Percentiles rank a stretch among this genome's conserved stretches.
phyloP scores from a whole-genome alignment of 495 filamentous ascomycete species.

The Penicillium pulvis region DNA sequence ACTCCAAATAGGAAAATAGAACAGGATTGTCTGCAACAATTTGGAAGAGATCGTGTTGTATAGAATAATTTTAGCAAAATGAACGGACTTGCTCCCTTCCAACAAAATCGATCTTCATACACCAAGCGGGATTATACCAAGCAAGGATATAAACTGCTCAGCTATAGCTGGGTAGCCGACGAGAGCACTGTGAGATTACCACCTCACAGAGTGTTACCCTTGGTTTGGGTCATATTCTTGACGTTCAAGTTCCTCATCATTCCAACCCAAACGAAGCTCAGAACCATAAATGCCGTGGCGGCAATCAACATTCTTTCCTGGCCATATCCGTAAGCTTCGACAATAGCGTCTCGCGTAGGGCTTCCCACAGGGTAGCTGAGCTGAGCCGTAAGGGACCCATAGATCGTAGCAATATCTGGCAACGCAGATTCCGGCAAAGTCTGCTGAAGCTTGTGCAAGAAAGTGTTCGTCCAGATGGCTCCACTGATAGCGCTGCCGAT shows the following conservation, averaged over 20 bases:
- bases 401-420: slow-evolving; percentile 50
- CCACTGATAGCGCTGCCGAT: slow-evolving; percentile 61
- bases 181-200: too few relatives aligned
- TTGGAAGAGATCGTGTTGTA: too few relatives aligned
- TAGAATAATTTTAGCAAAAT: too few relatives aligned
- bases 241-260: slow-evolving; percentile 60
- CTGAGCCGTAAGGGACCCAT: slow-evolving; percentile 52
- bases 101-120: too few relatives aligned
- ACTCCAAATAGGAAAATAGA: too few relatives aligned
- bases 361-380: slow-evolving; percentile 54
- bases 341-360: slow-evolving; percentile 54
- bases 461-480: slow-evolving; percentile 66
- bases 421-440: slow-evolving; percentile 53
- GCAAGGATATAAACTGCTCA: too few relatives aligned
- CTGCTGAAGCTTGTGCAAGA: slow-evolving; percentile 51
- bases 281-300: slow-evolving; percentile 43
- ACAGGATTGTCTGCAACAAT: too few relatives aligned
- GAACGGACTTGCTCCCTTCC: too few relatives aligned
- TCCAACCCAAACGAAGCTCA: slow-evolving; percentile 46
- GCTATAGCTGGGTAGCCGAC: too few relatives aligned
- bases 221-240: neutral
- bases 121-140: too few relatives aligned
- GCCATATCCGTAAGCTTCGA: slow-evolving; percentile 54
- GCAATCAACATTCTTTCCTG: slow-evolving; percentile 58
- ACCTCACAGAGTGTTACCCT: too few relatives aligned